phyloP scores from a whole-genome alignment of 1,139 yeast genomes.

The Saccharomyces pastorianus region DNA sequence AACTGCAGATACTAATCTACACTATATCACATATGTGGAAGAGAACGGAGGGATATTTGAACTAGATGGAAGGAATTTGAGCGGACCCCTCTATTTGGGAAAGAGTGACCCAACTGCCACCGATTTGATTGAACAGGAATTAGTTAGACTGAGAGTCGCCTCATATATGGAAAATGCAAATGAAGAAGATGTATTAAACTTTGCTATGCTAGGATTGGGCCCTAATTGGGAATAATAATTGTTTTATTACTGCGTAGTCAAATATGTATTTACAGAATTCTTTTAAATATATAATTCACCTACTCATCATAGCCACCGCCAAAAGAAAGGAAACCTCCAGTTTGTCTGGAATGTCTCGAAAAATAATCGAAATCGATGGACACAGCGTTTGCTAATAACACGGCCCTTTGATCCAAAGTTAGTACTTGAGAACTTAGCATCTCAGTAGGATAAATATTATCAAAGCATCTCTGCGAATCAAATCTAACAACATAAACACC shows the following conservation, averaged over 20 bases:
- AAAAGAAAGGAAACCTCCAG: slow-evolving; percentile 36
- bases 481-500: slow-evolving; percentile 83
- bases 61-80: slow-evolving; percentile 72
- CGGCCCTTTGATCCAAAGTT: slow-evolving; percentile 76
- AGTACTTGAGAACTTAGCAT: slow-evolving; percentile 30
- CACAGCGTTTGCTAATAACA: slow-evolving; percentile 77
- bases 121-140: slow-evolving; percentile 49
- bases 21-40: slow-evolving; percentile 69
- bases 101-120: slow-evolving; percentile 25
- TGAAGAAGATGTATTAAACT: slow-evolving; percentile 50
- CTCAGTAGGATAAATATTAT: slow-evolving; percentile 20
- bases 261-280: slow-evolving; percentile 1
- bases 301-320: slow-evolving; percentile 32
- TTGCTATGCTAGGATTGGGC: slow-evolving; percentile 64
- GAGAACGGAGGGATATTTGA: slow-evolving; percentile 60
- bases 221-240: slow-evolving; percentile 40
- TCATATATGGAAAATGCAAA: slow-evolving; percentile 58
- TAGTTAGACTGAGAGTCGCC: slow-evolving; percentile 49
- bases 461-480: slow-evolving; percentile 49
- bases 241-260: background rate
- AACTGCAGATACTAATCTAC: slow-evolving; percentile 55
- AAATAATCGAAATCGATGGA: slow-evolving; percentile 93
- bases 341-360: slow-evolving; percentile 69
- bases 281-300: slow-evolving; percentile 9
- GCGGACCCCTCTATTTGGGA: slow-evolving; percentile 70